Evolutionary conservation across 805 yeast genomes (phyloP).

Genomic region (Metschnikowia baotianmanensis): DNA sequence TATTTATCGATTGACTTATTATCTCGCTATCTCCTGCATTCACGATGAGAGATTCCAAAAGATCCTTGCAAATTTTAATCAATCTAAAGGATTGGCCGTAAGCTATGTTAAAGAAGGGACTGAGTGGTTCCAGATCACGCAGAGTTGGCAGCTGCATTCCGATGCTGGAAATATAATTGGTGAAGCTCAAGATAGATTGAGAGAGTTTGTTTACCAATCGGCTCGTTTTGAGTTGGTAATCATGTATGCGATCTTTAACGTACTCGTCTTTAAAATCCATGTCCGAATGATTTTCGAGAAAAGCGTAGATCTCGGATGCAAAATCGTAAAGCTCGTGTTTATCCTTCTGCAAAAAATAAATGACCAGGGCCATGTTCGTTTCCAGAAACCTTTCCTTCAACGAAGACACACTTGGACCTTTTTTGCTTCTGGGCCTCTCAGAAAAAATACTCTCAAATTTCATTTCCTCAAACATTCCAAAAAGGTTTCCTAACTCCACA

Average conservation of each 20-base stretch:
- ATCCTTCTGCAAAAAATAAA: slow-evolving; percentile 26
- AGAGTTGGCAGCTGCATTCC: slow-evolving; percentile 8
- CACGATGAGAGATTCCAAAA: slow-evolving; percentile 29
- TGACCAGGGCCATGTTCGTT: slow-evolving; percentile 7
- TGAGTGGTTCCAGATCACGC: slow-evolving; percentile 15
- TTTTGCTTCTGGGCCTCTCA: slow-evolving; percentile 1
- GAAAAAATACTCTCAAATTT: neutral
- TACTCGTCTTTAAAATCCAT: slow-evolving; percentile 21
- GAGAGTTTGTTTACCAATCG: slow-evolving; percentile 38
- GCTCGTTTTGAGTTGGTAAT: slow-evolving; percentile 39
- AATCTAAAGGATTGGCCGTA: slow-evolving; percentile 33
- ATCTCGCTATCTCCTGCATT: slow-evolving; percentile 27
- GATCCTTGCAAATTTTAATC: slow-evolving; percentile 35
- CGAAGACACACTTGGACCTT: neutral
- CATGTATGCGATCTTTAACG: slow-evolving; percentile 27
- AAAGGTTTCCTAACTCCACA: slow-evolving; percentile 6
- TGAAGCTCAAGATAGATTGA: slow-evolving; percentile 26
- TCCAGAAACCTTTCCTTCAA: neutral
- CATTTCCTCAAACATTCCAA: slow-evolving; percentile 4
- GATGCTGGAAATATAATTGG: slow-evolving; percentile 29
- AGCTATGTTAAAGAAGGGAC: slow-evolving; percentile 35
- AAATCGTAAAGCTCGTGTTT: slow-evolving; percentile 38
- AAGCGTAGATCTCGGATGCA: slow-evolving; percentile 31
- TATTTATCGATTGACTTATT: slow-evolving; percentile 29
- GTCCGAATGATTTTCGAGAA: slow-evolving; percentile 4